Base-by-base conservation (phyloP, 2,329 filamentous ascomycete species). In the Sarocladiaceae sp. region DNA sequence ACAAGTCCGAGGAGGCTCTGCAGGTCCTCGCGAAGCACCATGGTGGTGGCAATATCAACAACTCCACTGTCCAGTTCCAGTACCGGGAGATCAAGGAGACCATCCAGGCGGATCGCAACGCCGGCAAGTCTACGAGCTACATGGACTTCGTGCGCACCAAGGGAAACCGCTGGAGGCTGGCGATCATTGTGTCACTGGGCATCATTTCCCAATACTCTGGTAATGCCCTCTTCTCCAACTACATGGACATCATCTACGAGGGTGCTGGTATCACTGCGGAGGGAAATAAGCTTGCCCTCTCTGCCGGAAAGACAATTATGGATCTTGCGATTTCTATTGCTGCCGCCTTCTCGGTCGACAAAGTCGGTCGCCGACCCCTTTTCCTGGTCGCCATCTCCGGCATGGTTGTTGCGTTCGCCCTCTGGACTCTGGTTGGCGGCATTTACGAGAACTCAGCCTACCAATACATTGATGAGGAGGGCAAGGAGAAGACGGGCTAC, bases 131-230 rank as follows among this genome's bases (percentile, higher is more conserved):
- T 7, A 75, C 71, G 37, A 72, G 65, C 48, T 85, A 82, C 58
- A 49, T 74, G 13, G 78, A 83, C 55, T 80, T 85, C 52, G 52
- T 84, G 53, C 65, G 64, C 50, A 84, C 81, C 20, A 72, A 67
- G 53, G 80, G 81, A 21, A 84, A 85, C 66, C 70, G 78, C 43
- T 80, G 80, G 67, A 70, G 82, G 10, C 65, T 85, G 34, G 68
- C 74, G 39, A 74, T 85, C 45, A 67, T 83, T 33, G 59, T 82
- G 33, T 82, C 77, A 0, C 68, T 85, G 15, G 81, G 79, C 54
- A 63, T 84, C 52, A 82, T 84, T 55, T 82, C 78, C 2, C 80
- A 85, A 60, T 84, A 82, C 63, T 79, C 74, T 43, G 81, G 82
- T 34, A 85, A 84, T 55, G 80, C 77, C 15, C 63, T 85, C 2